phyloP scores from a whole-genome alignment of 2,329 filamentous ascomycete species.

The Penicillium sp. region DNA sequence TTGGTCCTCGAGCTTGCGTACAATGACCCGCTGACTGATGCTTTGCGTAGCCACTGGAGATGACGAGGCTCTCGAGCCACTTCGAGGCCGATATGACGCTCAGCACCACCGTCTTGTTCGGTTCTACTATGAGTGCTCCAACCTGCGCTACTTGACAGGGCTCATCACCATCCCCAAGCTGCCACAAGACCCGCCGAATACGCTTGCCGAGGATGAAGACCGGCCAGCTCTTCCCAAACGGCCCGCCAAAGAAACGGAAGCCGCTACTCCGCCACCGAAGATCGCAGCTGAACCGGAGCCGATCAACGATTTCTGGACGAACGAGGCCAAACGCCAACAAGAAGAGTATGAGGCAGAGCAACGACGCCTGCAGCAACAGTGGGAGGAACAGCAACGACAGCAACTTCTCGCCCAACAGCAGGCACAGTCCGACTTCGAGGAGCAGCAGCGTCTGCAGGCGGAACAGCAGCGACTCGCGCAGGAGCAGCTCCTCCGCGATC shows the following conservation, averaged over 20 bases:
- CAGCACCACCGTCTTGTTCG: constrained; percentile 95
- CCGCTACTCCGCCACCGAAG: constrained; percentile 65
- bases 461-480: constrained; percentile 90
- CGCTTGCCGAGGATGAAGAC: constrained; percentile 78
- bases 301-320: constrained; percentile 98
- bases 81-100: constrained; percentile 84
- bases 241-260: constrained; percentile 65
- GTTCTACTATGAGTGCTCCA: constrained; percentile 99
- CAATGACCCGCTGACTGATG: constrained; percentile 8
- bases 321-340: constrained; percentile 83
- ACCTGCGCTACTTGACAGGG: constrained; percentile 91
- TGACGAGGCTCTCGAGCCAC: constrained; percentile 82
- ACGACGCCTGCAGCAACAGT: constrained; percentile 78
- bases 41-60: constrained; percentile 70
- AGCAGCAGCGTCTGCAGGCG: constrained; percentile 80
- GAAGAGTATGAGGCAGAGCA: constrained; percentile 95
- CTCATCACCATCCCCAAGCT: constrained; percentile 95
- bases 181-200: constrained; percentile 86
- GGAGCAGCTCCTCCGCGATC: constrained; percentile 81
- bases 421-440: constrained; percentile 91
- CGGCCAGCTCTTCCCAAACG: constrained; percentile 78
- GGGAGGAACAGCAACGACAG: constrained; percentile 72
- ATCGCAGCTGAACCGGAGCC: constrained; percentile 77
- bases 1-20: not conserved
- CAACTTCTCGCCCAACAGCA: constrained; percentile 81